Base-by-base conservation (phyloP, 2,329 filamentous ascomycete genomes). In the Elsinoe arachidis region DNA sequence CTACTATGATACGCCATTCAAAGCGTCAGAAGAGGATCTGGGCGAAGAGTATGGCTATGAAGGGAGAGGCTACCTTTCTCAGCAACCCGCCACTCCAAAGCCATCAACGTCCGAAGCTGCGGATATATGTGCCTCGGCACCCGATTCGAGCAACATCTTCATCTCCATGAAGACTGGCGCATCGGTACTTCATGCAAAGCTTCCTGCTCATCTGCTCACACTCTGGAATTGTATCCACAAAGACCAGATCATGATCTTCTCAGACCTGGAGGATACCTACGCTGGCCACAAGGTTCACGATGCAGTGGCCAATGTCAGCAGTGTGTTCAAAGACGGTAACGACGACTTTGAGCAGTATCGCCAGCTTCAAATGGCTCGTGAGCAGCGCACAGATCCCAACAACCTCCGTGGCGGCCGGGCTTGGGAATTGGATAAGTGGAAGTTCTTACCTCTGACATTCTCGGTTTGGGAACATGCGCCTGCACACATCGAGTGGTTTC, bases 131-230 rank as follows among this genome's bases (percentile, higher is more conserved):
- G 44, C 57, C 12, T 46, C 57, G 9, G 26, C 53, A 30, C 58
- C 62, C 1, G 70, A 69, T 26, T 69, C 70, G 2, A 71, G 79
- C 2, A 74, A 83, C 63, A 68, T 83, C 47, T 76, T 83, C 59
- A 74, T 84, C 14, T 70, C 82, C 9, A 71, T 84, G 60, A 78
- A 79, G 61, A 84, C 81, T 0, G 81, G 80, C 55, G 80, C 80
- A 14, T 80, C 79, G 6, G 80, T 84, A 62, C 74, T 79, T 12
- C 67, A 72, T 55, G 73, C 78, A 26, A 81, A 82, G 64, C 73
- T 84, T 2, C 79, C 80, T 1, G 68, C 75, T 2, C 80, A 83
- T 62, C 74, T 82, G 58, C 66, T 73, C 53, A 80, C 78, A 1
- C 80, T 79, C 0, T 71, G 83, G 17, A 72, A 73, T 61, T 84